phyloP scores from a whole-genome alignment of 176 grass and related monocot genomes.

The Thinopyrum elongatum region DNA sequence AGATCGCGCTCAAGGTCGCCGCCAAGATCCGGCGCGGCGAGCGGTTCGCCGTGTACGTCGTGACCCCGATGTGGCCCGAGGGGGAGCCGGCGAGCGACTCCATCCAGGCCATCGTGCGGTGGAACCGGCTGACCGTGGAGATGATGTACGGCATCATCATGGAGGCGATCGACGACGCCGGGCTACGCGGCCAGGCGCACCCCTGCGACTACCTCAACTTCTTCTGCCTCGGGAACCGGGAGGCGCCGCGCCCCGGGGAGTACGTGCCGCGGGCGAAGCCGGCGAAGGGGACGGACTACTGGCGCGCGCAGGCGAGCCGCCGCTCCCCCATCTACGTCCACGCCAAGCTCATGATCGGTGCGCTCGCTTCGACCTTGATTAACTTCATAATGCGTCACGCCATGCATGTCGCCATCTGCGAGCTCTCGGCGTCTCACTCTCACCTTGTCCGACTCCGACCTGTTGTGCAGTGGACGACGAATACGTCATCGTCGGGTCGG shows the following conservation, averaged over 20 bases:
- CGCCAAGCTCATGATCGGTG: constrained; percentile 95
- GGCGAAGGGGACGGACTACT: constrained; percentile 55
- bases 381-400: too few species aligned
- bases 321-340: constrained; percentile 84
- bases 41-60: constrained; percentile 69
- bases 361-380: neutral
- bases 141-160: constrained; percentile 79
- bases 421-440: neutral
- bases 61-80: constrained; percentile 95
- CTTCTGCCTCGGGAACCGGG: constrained; percentile 87
- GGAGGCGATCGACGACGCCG: constrained; percentile 66
- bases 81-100: constrained; percentile 51
- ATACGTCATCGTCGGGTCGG: constrained; percentile 84
- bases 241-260: constrained; percentile 42
- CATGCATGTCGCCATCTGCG: neutral
- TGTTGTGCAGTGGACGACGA: constrained; percentile 65
- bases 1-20: constrained; percentile 80
- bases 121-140: constrained; percentile 70
- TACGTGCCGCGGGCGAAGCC: constrained; percentile 51
- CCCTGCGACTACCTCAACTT: constrained; percentile 96
- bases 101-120: constrained; percentile 77
- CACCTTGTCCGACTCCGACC: neutral
- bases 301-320: constrained; percentile 64
- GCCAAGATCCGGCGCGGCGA: constrained; percentile 63
- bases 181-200: constrained; percentile 60